Evolutionary conservation across 768 basidiomycete species (phyloP).

Genomic region (Pulveroboletus sp.): DNA sequence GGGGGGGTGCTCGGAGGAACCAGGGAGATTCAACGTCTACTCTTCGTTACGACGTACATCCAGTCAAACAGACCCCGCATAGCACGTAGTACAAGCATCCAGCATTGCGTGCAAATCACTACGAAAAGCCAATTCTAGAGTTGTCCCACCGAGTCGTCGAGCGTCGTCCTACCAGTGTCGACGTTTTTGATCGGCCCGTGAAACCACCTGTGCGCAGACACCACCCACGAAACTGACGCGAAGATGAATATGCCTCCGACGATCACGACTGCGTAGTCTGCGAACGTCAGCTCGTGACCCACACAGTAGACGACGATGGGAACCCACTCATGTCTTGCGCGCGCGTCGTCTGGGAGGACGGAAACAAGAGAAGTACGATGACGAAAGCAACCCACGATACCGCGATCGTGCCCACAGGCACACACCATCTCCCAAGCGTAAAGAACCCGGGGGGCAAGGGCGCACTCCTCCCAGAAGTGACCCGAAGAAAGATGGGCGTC

Average conservation of each 20-base stretch:
- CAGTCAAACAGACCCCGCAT: background rate
- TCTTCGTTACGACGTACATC: background rate
- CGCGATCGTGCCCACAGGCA: slow-evolving; percentile 55
- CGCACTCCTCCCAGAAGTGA: slow-evolving; percentile 60
- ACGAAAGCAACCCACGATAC: slow-evolving; percentile 66
- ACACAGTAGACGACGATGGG: background rate
- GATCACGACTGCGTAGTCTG: slow-evolving; percentile 68
- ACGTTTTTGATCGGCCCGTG: slow-evolving; percentile 56
- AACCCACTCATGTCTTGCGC: slow-evolving; percentile 55
- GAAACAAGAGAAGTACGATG: slow-evolving; percentile 55
- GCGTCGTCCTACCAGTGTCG: no score
- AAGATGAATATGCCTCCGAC: slow-evolving; percentile 62
- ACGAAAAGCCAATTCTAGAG: background rate
- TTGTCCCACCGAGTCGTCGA: no score
- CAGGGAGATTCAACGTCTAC: no score
- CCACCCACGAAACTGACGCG: slow-evolving; percentile 56
- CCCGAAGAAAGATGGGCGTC: slow-evolving; percentile 63
- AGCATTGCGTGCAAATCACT: no score
- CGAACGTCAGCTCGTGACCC: background rate
- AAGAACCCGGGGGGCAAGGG: slow-evolving; percentile 59
- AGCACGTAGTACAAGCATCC: background rate
- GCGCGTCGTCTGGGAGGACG: slow-evolving; percentile 36
- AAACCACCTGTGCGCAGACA: slow-evolving; percentile 71
- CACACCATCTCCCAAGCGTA: slow-evolving; percentile 54
- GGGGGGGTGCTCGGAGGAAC: no score